phyloP scores from a whole-genome alignment of 176 grass and related monocot genomes.

The Raddia distichophylla region DNA sequence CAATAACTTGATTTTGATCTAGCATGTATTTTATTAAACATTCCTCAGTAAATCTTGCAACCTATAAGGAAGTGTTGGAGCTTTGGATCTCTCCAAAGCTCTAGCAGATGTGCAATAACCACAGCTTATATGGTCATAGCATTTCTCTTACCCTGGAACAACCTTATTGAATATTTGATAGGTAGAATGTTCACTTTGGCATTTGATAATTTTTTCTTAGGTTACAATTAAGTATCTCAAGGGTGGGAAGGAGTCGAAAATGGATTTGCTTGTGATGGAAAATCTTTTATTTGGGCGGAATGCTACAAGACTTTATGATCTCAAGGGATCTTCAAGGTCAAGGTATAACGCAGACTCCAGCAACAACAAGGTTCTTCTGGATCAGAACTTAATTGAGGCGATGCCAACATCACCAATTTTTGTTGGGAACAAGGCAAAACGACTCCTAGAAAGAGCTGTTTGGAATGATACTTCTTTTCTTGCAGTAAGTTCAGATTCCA shows the following conservation, averaged over 20 bases:
- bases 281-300: conserved; percentile 97
- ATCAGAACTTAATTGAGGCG: conserved; percentile 97
- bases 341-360: conserved; percentile 93
- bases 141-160: conserved; percentile 2
- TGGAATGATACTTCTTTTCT: conserved; percentile 99
- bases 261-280: conserved; percentile 99
- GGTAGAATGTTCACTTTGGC: not conserved
- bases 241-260: conserved; percentile 91
- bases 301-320: conserved; percentile 86
- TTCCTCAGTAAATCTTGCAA: not conserved
- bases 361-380: conserved; percentile 93
- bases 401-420: conserved; percentile 99
- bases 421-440: conserved; percentile 98
- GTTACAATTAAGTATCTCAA: conserved; percentile 85
- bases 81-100: not conserved
- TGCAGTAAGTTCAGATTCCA: conserved; percentile 66
- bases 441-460: conserved; percentile 92
- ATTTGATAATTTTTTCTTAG: conserved; percentile 47
- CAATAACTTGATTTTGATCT: conserved; percentile 13
- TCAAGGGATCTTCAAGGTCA: conserved; percentile 95
- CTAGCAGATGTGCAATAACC: not conserved
- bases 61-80: conserved; percentile 1
- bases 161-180: not conserved
- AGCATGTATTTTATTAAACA: not conserved
- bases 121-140: not conserved